A percentile compares a stretch with the other conserved stretches of the same genome.
phyloP scores from a whole-genome alignment of 345 rosid species.

The Gossypium australe region DNA sequence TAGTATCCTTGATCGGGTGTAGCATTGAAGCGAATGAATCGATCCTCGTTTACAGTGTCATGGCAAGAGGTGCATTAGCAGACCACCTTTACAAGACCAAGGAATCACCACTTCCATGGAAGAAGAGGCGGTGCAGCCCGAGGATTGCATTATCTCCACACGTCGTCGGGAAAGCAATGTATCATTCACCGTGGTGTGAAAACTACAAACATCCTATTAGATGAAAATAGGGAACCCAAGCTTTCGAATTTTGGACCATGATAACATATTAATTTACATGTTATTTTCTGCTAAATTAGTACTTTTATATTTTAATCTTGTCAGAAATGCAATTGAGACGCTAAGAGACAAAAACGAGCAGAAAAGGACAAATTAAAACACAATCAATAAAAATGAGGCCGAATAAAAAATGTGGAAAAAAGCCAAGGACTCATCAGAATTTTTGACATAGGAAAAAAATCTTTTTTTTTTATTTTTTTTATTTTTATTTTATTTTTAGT shows the following conservation, averaged over 20 bases:
- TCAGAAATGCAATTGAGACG: too few relatives aligned
- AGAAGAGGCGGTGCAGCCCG: slow-evolving; percentile 50
- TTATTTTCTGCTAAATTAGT: too few relatives aligned
- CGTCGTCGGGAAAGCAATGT: slow-evolving; percentile 45
- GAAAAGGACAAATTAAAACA: too few relatives aligned
- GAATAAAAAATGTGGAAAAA: too few relatives aligned
- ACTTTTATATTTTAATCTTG: too few relatives aligned
- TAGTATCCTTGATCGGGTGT: slow-evolving; percentile 55
- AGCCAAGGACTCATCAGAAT: too few relatives aligned
- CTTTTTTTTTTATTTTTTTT: too few relatives aligned
- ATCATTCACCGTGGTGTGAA: slow-evolving; percentile 67
- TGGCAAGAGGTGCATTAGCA: slow-evolving; percentile 47
- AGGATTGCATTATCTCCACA: slow-evolving; percentile 61
- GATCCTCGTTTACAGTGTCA: slow-evolving; percentile 52
- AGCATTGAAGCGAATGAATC: slow-evolving; percentile 49
- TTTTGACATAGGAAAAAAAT: too few relatives aligned
- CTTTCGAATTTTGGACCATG: slow-evolving; percentile 55
- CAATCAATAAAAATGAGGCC: too few relatives aligned
- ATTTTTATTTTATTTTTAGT: too few relatives aligned
- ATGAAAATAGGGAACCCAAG: slow-evolving; percentile 53
- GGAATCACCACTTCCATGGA: slow-evolving; percentile 38
- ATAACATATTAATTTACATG: too few relatives aligned
- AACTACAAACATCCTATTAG: slow-evolving; percentile 51
- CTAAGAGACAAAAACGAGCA: too few relatives aligned
- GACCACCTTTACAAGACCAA: slow-evolving; percentile 38